These are phyloP conservation scores for Trichoderma brevicompactum DNA, from an alignment of 2,329 filamentous ascomycete genomes.

Conservation along the genomic window DNA sequence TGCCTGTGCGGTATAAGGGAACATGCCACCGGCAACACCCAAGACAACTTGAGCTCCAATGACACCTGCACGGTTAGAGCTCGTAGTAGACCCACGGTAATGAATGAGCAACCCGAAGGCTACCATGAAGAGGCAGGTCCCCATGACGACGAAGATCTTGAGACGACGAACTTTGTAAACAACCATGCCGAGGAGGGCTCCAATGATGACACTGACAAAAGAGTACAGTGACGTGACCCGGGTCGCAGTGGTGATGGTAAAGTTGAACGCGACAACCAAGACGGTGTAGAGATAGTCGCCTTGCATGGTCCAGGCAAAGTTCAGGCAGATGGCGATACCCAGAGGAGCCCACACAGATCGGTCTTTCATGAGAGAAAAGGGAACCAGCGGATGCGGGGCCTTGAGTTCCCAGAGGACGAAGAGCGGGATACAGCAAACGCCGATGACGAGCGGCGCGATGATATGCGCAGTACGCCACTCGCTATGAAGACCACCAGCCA, in stretches of 20 bases:
- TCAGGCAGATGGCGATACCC: slow-evolving; percentile 60
- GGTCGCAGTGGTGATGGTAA: slow-evolving; percentile 59
- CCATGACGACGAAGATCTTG: slow-evolving; percentile 66
- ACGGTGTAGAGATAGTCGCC: slow-evolving; percentile 68
- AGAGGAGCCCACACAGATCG: slow-evolving; percentile 67
- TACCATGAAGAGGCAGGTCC: slow-evolving; percentile 65
- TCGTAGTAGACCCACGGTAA: slow-evolving; percentile 58
- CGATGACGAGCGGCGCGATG: slow-evolving; percentile 52
- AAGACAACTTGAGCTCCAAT: slow-evolving; percentile 66
- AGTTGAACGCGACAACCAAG: slow-evolving; percentile 64
- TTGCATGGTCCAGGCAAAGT: slow-evolving; percentile 66
- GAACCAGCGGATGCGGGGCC: slow-evolving; percentile 59
- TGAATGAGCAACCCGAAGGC: slow-evolving; percentile 68
- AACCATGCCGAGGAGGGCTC: slow-evolving; percentile 59
- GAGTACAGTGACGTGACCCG: slow-evolving; percentile 64
- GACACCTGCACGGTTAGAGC: slow-evolving; percentile 56
- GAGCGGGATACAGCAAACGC: slow-evolving; percentile 53
- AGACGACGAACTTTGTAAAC: slow-evolving; percentile 62
- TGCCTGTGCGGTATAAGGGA: slow-evolving; percentile 56
- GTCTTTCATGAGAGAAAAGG: slow-evolving; percentile 64
- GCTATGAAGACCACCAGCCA: slow-evolving; percentile 49
- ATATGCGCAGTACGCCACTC: slow-evolving; percentile 47
- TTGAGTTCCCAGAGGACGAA: slow-evolving; percentile 56
- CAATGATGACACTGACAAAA: slow-evolving; percentile 60
- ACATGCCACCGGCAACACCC: slow-evolving; percentile 67